phyloP scores from a whole-genome alignment of 1,139 yeast species.

The Yamadazyma sp. region DNA sequence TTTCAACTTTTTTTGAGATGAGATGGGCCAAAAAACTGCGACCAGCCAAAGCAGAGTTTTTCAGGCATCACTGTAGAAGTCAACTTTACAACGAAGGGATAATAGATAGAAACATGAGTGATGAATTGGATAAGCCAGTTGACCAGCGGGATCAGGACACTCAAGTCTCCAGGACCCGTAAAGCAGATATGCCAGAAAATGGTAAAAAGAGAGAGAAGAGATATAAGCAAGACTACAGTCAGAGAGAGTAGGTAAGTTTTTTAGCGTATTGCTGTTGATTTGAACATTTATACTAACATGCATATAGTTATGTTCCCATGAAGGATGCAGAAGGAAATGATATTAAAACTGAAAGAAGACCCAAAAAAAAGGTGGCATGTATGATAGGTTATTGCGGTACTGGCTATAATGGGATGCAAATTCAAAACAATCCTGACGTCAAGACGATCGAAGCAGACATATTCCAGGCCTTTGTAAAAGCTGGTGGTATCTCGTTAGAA shows the following conservation, averaged over 20 bases:
- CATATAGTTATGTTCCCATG: conserved; percentile 35
- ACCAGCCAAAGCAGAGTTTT: conserved; percentile 1
- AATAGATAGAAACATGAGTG: neutral
- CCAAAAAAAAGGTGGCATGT: conserved; percentile 88
- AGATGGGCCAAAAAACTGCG: conserved; percentile 3
- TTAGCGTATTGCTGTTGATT: neutral
- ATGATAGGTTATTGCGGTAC: conserved; percentile 97
- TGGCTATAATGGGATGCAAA: conserved; percentile 97
- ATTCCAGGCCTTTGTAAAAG: conserved; percentile 78
- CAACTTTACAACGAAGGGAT: neutral
- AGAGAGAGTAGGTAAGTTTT: conserved; percentile 38
- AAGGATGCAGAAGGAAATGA: conserved; percentile 66
- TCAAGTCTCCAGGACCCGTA: conserved; percentile 38
- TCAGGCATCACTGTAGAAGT: neutral
- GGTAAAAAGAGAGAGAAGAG: conserved; percentile 15
- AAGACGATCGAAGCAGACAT: conserved; percentile 91
- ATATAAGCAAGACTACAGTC: conserved; percentile 10
- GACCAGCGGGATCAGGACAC: conserved; percentile 43
- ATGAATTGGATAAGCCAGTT: conserved; percentile 22
- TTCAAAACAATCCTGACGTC: conserved; percentile 75
- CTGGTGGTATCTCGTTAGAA: conserved; percentile 89
- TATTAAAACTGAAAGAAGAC: conserved; percentile 60
- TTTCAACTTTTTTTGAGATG: conserved; percentile 5
- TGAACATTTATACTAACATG: conserved; percentile 22
- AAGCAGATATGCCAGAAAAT: conserved; percentile 26